Percentiles rank a stretch among this genome's conserved stretches.
Conservation (phyloP, 805 yeast genomes). For the Candida broadrunensis region DNA sequence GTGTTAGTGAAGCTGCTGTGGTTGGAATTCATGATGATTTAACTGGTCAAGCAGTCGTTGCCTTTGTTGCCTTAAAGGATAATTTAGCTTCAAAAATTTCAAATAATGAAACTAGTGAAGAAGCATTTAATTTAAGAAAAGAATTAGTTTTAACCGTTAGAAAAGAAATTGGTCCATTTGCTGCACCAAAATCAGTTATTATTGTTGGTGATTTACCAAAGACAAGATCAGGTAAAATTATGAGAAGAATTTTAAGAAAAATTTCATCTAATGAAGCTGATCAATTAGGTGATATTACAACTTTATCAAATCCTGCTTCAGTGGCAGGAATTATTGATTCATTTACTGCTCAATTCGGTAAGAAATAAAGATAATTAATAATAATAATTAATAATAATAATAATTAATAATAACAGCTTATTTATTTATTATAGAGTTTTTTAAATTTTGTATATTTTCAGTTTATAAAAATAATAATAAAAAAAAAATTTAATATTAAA, state of each 20-base stretch:
- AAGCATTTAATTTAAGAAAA: conserved; percentile 53
- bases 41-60: conserved; percentile 85
- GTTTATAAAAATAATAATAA: too few relatives aligned
- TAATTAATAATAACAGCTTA: too few relatives aligned
- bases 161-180: conserved; percentile 81
- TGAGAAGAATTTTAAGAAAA: conserved; percentile 83
- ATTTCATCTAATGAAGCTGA: conserved; percentile 73
- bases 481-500: too few relatives aligned
- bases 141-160: conserved; percentile 69
- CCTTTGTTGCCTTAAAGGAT: conserved; percentile 72
- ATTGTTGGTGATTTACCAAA: conserved; percentile 78
- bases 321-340: conserved; percentile 62
- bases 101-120: conserved; percentile 37
- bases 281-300: conserved; percentile 76
- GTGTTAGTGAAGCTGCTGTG: conserved; percentile 77
- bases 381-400: too few relatives aligned
- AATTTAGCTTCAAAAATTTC: conserved; percentile 26
- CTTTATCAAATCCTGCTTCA: conserved; percentile 73
- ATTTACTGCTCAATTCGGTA: conserved; percentile 38
- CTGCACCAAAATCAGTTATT: conserved; percentile 75
- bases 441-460: too few relatives aligned
- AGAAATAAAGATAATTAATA: conserved; percentile 23
- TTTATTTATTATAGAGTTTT: too few relatives aligned
- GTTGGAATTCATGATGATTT: conserved; percentile 80
- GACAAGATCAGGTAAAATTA: conserved; percentile 83